phyloP scores from a whole-genome alignment of 345 rosid genomes.

The Atalantia buxifolia region DNA sequence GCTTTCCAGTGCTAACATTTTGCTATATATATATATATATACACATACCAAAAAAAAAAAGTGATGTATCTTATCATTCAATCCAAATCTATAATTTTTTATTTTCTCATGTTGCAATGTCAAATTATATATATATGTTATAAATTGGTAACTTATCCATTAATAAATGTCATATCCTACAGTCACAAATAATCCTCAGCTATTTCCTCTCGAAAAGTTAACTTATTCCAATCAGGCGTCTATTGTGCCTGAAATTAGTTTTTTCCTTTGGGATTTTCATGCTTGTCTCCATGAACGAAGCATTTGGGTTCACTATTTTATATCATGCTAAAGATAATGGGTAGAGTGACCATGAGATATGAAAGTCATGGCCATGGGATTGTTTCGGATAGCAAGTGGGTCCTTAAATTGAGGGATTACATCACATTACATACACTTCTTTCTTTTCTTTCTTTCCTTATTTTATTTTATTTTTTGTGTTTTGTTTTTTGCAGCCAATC shows the following conservation, averaged over 20 bases:
- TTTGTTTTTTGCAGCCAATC: constrained; percentile 12
- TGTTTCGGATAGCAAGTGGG: constrained; percentile 13
- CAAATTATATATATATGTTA: neutral
- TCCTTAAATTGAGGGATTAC: constrained; percentile 9
- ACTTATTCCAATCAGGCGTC: constrained; percentile 28
- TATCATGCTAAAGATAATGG: neutral
- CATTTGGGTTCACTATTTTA: constrained; percentile 5
- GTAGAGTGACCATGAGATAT: no score
- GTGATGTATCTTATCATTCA: neutral
- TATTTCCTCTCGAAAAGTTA: neutral
- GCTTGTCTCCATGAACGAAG: constrained; percentile 10
- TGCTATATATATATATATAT: neutral
- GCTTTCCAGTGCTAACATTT: neutral
- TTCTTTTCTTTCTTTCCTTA: neutral
- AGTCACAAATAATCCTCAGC: neutral
- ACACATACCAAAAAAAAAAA: neutral
- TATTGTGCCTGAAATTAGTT: constrained; percentile 24
- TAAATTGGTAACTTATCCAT: neutral
- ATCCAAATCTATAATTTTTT: neutral
- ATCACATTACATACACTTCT: neutral
- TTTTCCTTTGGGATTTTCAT: neutral
- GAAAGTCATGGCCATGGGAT: neutral
- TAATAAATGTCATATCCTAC: neutral
- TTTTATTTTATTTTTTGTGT: neutral
- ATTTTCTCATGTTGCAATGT: neutral